Conservation (phyloP, 2,329 filamentous ascomycete genomes). For the Trichoderma atroviride region DNA sequence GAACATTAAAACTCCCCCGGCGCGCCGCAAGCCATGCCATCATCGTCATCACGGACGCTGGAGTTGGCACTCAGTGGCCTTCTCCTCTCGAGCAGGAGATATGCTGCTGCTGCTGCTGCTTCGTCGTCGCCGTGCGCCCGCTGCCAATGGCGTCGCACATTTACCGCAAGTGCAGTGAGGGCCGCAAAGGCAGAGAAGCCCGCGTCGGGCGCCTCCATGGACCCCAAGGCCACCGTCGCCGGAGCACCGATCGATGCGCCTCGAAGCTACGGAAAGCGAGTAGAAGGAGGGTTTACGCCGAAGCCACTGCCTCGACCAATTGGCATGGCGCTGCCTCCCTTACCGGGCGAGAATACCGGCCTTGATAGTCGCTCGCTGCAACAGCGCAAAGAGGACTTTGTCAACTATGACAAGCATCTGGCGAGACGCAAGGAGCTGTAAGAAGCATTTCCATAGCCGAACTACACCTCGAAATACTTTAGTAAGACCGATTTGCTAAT, state of each 20-base stretch:
- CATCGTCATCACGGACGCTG: slow-evolving; percentile 37
- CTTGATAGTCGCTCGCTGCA: slow-evolving; percentile 67
- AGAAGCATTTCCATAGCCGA: slow-evolving; percentile 29
- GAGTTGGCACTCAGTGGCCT: slow-evolving; percentile 37
- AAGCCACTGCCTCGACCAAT: slow-evolving; percentile 72
- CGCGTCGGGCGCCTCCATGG: slow-evolving; percentile 41
- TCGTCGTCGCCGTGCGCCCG: slow-evolving; percentile 44
- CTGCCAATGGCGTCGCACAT: slow-evolving; percentile 55
- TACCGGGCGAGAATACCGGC: slow-evolving; percentile 79
- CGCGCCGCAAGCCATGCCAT: slow-evolving; percentile 21
- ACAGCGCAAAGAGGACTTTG: slow-evolving; percentile 77
- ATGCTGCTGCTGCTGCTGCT: slow-evolving; percentile 33
- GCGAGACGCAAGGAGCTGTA: slow-evolving; percentile 75
- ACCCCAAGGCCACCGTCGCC: slow-evolving; percentile 44
- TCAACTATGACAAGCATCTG: slow-evolving; percentile 83
- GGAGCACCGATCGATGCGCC: slow-evolving; percentile 60
- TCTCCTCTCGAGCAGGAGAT: slow-evolving; percentile 31
- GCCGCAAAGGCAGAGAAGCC: slow-evolving; percentile 40
- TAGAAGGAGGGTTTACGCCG: slow-evolving; percentile 58
- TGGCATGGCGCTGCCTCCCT: slow-evolving; percentile 74
- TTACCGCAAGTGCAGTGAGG: slow-evolving; percentile 48
- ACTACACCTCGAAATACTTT: background rate
- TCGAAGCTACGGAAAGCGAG: slow-evolving; percentile 59
- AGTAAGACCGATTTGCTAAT: slow-evolving; percentile 9
- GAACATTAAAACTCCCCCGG: background rate